These are phyloP conservation scores for Sarocladiaceae sp. DNA, from an alignment of 2,329 filamentous ascomycete species.

Conservation along the genomic window DNA sequence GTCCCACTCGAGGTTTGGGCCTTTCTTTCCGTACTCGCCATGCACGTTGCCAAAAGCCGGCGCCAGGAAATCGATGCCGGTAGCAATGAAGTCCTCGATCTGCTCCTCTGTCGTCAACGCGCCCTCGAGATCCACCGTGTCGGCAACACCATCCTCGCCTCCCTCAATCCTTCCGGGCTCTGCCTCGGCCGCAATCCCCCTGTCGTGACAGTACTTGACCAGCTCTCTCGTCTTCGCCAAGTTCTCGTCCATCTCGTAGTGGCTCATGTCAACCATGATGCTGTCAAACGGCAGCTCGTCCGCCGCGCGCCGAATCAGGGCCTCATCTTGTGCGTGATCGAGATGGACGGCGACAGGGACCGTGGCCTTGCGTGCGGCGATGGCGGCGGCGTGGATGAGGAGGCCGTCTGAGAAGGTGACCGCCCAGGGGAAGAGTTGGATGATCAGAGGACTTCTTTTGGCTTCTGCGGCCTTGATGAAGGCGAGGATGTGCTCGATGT, in stretches of 20 bases:
- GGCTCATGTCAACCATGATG: constrained; percentile 74
- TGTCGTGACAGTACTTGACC: constrained; percentile 53
- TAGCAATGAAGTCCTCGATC: constrained; percentile 62
- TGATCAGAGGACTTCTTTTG: constrained; percentile 58
- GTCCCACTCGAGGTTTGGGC: constrained; percentile 53
- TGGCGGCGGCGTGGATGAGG: constrained; percentile 46
- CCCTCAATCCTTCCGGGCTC: constrained; percentile 60
- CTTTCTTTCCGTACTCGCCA: constrained; percentile 62
- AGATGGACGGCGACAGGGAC: constrained; percentile 59
- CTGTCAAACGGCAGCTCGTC: constrained; percentile 55
- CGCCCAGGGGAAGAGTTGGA: constrained; percentile 69
- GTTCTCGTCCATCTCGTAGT: constrained; percentile 66
- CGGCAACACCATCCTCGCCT: constrained; percentile 66
- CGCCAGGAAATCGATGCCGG: constrained; percentile 69
- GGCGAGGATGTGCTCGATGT: constrained; percentile 64
- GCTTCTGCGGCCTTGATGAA: constrained; percentile 61
- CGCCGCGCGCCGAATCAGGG: constrained; percentile 50
- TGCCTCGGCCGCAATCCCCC: constrained; percentile 61
- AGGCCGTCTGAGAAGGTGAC: constrained; percentile 53
- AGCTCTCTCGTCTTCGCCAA: constrained; percentile 56
- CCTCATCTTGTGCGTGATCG: constrained; percentile 59
- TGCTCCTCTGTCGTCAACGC: constrained; percentile 61
- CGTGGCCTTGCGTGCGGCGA: constrained; percentile 45
- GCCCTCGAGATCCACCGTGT: constrained; percentile 41
- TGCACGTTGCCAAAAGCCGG: constrained; percentile 74